Conservation (phyloP, 2,329 filamentous ascomycete species). For the Aquanectria penicillioides region DNA sequence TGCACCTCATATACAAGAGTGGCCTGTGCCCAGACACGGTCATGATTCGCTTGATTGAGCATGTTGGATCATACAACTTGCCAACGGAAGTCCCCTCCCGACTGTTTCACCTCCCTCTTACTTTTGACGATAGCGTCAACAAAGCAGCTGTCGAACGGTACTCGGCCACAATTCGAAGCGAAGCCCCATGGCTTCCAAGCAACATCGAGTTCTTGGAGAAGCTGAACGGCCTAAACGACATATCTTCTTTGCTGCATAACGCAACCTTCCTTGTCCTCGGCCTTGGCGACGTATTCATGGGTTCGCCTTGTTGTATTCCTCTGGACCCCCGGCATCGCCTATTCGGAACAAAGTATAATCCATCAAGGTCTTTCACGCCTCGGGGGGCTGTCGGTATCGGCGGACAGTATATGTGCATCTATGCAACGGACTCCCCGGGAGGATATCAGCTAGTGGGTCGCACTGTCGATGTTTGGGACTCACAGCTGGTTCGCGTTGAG, state of each 20-base stretch:
- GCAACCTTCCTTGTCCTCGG: conserved; percentile 49
- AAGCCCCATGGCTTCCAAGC: conserved; percentile 70
- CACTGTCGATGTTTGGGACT: conserved; percentile 48
- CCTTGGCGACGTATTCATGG: conserved; percentile 52
- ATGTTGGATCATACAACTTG: conserved; percentile 37
- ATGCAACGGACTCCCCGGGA: conserved; percentile 49
- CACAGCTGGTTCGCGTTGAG: conserved; percentile 6
- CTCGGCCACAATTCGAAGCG: conserved; percentile 67
- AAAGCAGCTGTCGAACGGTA: conserved; percentile 67
- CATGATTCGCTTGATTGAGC: conserved; percentile 32
- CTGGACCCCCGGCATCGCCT: conserved; percentile 48
- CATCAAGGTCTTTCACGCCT: conserved; percentile 50
- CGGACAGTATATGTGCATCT: conserved; percentile 52
- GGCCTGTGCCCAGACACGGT: conserved; percentile 33
- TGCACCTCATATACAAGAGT: conserved; percentile 44
- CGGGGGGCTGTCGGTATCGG: conserved; percentile 48
- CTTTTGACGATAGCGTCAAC: conserved; percentile 51
- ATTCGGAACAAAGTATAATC: conserved; percentile 51
- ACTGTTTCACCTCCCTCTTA: conserved; percentile 48
- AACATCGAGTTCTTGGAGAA: conserved; percentile 64
- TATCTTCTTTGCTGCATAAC: conserved; percentile 43
- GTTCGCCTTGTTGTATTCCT: conserved; percentile 49
- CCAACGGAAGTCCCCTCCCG: conserved; percentile 42
- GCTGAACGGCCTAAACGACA: conserved; percentile 45
- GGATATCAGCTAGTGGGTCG: conserved; percentile 51